Evolutionary conservation across 768 basidiomycete genomes (phyloP), one percentile per base, ranked within the genome.

Genomic region (Kockovaella imperatae): DNA sequence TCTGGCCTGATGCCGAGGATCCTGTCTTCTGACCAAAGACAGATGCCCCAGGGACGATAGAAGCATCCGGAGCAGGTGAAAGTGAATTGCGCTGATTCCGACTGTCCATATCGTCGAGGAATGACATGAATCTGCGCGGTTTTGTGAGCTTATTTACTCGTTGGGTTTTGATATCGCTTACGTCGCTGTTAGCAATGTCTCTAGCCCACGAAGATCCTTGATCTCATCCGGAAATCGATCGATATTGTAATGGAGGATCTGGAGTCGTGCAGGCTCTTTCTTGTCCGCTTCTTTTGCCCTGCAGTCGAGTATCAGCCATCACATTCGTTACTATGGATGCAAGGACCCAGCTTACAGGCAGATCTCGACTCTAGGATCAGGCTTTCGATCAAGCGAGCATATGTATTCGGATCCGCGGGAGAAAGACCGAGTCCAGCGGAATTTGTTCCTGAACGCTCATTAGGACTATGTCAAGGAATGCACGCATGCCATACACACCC

Each of bases 211-310:
- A 6, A 59, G 23, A 55, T 71, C 69, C 42, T 57, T 55, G 43
- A 71, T 67, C 34, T 69, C 67, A 29, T 55, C 34, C 2, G 62
- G 57, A 36, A 71, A 71, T 35, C 69, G 44, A 3, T 68, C 67
- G 35, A 71, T 56, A 32, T 69, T 69, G 49, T 69, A 69, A 38
- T 71, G 65, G 34, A 68, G 36, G 5, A 71, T 57, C 58, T 71
- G 67, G 17, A 71, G 38, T 3, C 62, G 38, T 5, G 53, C 67
- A 21, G 68, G 67, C 15, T 50, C 56, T 25, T 53, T 60, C 39
- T 60, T 65, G 24, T 56, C 59, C 1, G 56, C 42, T 13, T 54
- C 54, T 48, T 56, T 47, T 10, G 67, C 67, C 8, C 67, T 70
- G 35, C n/a, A n/a, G n/a, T 8, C 26, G n/a, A 14, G 2, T 4